Evolutionary conservation across 2,329 filamentous ascomycete genomes (phyloP).

Genomic region (Colletotrichum zoysiae): DNA sequence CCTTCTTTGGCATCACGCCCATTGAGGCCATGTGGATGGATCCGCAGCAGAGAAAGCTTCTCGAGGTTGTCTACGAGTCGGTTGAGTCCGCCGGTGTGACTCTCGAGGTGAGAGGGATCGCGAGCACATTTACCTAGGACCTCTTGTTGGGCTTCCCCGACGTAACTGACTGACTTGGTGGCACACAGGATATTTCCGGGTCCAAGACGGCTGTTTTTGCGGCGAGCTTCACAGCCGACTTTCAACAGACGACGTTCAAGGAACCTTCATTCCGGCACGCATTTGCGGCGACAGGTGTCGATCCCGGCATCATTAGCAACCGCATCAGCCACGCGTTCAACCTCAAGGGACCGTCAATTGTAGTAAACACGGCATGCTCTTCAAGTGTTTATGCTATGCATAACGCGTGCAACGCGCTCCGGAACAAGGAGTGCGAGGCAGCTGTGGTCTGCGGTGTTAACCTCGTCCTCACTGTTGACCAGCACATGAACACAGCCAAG

Average conservation of each 20-base stretch:
- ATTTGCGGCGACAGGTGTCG: constrained; percentile 47
- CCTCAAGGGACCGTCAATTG: constrained; percentile 51
- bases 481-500: constrained; percentile 43
- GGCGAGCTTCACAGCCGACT: constrained; percentile 47
- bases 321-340: constrained; percentile 55
- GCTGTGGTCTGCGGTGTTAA: constrained; percentile 55
- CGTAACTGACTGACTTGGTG: too few species aligned
- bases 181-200: constrained; percentile 41
- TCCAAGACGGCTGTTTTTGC: constrained; percentile 49
- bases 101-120: constrained; percentile 42
- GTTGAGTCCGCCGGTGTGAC: constrained; percentile 54
- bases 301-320: constrained; percentile 53
- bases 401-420: constrained; percentile 47
- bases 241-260: constrained; percentile 40
- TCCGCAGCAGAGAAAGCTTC: constrained; percentile 56
- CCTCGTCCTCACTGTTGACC: constrained; percentile 48
- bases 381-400: constrained; percentile 50
- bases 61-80: constrained; percentile 58
- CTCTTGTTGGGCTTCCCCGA: too few species aligned
- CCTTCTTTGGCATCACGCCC: constrained; percentile 55
- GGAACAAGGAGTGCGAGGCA: constrained; percentile 49
- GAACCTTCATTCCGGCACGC: constrained; percentile 38
- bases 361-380: constrained; percentile 54
- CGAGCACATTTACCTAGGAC: too few species aligned
- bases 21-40: constrained; percentile 56